phyloP scores from a whole-genome alignment of 352 stramenopile species.

The Globisporangium solare region DNA sequence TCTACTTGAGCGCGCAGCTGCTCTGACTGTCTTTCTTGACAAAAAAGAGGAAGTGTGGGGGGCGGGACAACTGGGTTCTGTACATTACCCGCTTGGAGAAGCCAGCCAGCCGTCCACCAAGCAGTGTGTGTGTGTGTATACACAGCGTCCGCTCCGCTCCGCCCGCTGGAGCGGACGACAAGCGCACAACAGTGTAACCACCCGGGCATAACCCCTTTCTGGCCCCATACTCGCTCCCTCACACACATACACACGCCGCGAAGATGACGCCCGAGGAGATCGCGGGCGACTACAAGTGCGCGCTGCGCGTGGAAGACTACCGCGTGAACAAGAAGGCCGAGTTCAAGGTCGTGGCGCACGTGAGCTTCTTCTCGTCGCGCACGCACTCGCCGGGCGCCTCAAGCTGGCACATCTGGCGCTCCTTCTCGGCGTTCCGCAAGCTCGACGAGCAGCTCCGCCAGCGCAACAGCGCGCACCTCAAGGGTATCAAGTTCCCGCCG shows the following conservation, averaged over 20 bases:
- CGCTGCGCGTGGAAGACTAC: slow-evolving; percentile 63
- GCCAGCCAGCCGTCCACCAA: too few relatives aligned
- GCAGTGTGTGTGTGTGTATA: too few relatives aligned
- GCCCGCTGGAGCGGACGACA: too few relatives aligned
- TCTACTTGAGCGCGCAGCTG: too few relatives aligned
- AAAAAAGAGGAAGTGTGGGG: too few relatives aligned
- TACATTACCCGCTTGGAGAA: too few relatives aligned
- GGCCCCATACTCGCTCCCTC: neutral
- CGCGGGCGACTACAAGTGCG: slow-evolving; percentile 66
- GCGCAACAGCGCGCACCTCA: slow-evolving; percentile 61
- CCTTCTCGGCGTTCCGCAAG: slow-evolving; percentile 76
- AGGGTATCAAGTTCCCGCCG: slow-evolving; percentile 82
- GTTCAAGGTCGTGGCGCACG: slow-evolving; percentile 70
- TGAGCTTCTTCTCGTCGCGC: slow-evolving; percentile 74
- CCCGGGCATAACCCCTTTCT: neutral
- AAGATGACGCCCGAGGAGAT: slow-evolving; percentile 80
- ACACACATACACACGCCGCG: too few relatives aligned
- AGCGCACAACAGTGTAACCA: neutral
- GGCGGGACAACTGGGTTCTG: too few relatives aligned
- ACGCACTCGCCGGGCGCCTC: slow-evolving; percentile 56
- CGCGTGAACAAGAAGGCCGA: slow-evolving; percentile 75
- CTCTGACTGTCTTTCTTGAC: too few relatives aligned
- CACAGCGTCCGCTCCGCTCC: too few relatives aligned
- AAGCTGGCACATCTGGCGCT: slow-evolving; percentile 83
- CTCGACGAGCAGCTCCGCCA: slow-evolving; percentile 79